Percentiles rank a stretch among this genome's conserved stretches.
Evolutionary conservation across 768 basidiomycete species (phyloP).

Genomic region (Termitomyces sp.): DNA sequence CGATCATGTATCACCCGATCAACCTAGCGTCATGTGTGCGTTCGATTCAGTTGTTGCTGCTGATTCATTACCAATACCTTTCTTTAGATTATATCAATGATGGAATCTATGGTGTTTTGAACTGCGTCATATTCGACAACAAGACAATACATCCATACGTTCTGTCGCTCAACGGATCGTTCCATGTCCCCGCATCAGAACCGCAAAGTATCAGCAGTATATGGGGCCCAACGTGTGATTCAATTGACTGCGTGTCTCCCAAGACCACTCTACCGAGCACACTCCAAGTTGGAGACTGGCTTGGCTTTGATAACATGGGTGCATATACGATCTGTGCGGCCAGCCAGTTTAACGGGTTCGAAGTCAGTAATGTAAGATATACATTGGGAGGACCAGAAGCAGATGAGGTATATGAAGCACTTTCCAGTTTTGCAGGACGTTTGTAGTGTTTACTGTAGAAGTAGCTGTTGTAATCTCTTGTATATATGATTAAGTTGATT

Average conservation of each 20-base stretch:
- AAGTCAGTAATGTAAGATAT: conserved; percentile 74
- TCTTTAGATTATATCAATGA: conserved; percentile 95
- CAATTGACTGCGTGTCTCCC: conserved; percentile 86
- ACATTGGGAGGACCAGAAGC: conserved; percentile 56
- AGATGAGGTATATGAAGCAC: conserved; percentile 42
- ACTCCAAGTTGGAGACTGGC: conserved; percentile 92
- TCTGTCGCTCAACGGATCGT: conserved; percentile 62
- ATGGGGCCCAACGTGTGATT: conserved; percentile 99
- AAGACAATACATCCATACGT: conserved; percentile 82
- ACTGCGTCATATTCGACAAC: conserved; percentile 97
- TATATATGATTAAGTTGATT: not conserved
- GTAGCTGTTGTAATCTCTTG: not conserved
- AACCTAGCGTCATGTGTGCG: conserved; percentile 82
- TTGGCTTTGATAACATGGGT: conserved; percentile 97
- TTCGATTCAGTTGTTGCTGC: conserved; percentile 12
- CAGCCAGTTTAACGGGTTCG: conserved; percentile 91
- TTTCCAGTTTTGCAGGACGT: conserved; percentile 38
- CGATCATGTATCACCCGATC: conserved; percentile 23
- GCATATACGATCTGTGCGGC: conserved; percentile 97
- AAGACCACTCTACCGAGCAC: conserved; percentile 54
- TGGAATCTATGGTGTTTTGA: conserved; percentile 95
- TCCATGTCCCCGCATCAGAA: conserved; percentile 44
- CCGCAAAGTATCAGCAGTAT: conserved; percentile 57
- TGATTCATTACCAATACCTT: conserved; percentile 5
- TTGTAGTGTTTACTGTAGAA: not conserved